Base-by-base conservation (phyloP, 495 filamentous ascomycete genomes). In the Hamigera avellanea region DNA sequence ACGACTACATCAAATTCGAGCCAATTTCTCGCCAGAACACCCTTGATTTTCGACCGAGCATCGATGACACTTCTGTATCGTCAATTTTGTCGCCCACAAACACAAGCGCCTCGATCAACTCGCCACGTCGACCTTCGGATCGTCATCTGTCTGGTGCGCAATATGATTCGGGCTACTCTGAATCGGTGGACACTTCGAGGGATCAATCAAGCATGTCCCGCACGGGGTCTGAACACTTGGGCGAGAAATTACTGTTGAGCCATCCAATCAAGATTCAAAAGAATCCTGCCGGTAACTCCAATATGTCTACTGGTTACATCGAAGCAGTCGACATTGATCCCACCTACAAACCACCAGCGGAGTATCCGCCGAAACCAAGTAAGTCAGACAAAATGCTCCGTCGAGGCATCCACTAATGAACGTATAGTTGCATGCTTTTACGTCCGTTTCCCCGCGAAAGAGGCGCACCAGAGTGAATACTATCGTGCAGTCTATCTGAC, bases 291-390 rank as follows among this genome's bases (percentile, higher is more conserved):
- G 50, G 50, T 31, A 72, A 77, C 8, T 66, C 66, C 27, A 53
- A 80, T 39, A 37, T 50, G 3, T 51, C 57, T 2, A 74, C 76
- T 17, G 81, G 83, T 1, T 95, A 79, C 77, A 88, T 98, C 39
- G 89, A 99, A 52, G 87, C 86, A 1, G 59, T 94, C 6, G 91
- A 82, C 26, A 84, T 96, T 17, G 93, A 99, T 56, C 67, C 77
- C 8, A 66, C 70, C 0, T 99, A 99, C 52, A 73, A 80, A 36
- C 81, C 91, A 21, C 89, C 91, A 2, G 58, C 70, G 6, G 83
- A 93, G 43, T 72, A 70, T 31, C 57, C 69, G 2, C 59, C 72
- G 13, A 93, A 86, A 52, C 79, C 81, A 27, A 66, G 76, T 76
- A 64, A 59, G 73, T 66, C 43, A 31, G 39, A 37, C 37, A 27